phyloP scores from a whole-genome alignment of 75 land plant genomes.

The Sequoia sempervirens region DNA sequence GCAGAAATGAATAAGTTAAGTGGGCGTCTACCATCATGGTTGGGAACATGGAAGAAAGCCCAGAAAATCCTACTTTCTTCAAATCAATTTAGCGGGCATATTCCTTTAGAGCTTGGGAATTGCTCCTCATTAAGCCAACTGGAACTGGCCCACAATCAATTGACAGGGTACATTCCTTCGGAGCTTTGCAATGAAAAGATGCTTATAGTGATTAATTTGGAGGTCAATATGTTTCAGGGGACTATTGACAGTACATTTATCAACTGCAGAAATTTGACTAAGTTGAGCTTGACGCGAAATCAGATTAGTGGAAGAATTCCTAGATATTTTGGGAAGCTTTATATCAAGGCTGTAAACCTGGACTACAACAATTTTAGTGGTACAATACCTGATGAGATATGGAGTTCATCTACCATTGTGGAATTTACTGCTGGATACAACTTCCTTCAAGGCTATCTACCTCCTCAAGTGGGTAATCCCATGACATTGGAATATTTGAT shows the following conservation, averaged over 20 bases:
- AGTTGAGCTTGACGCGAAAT: slow-evolving; percentile 16
- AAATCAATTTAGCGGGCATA: slow-evolving; percentile 41
- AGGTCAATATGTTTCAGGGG: slow-evolving; percentile 15
- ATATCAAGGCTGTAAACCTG: not conserved
- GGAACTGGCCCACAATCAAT: slow-evolving; percentile 31
- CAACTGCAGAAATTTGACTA: slow-evolving; percentile 12
- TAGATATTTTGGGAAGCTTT: slow-evolving; percentile 16
- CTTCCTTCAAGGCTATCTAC: slow-evolving; percentile 9
- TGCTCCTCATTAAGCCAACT: slow-evolving; percentile 16
- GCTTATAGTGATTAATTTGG: slow-evolving; percentile 14
- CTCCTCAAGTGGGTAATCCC: slow-evolving; percentile 22
- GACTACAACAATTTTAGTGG: slow-evolving; percentile 27
- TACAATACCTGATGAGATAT: slow-evolving; percentile 24
- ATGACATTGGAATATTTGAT: slow-evolving; percentile 4
- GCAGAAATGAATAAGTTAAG: slow-evolving; percentile 13
- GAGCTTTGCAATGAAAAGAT: slow-evolving; percentile 37
- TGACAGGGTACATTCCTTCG: slow-evolving; percentile 46
- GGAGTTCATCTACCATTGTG: slow-evolving; percentile 17
- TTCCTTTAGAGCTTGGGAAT: slow-evolving; percentile 41
- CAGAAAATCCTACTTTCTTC: slow-evolving; percentile 11
- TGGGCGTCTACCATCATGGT: slow-evolving; percentile 19
- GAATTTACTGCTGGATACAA: slow-evolving; percentile 20
- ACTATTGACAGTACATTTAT: slow-evolving; percentile 19
- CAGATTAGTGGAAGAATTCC: slow-evolving; percentile 26
- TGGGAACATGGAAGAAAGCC: slow-evolving; percentile 13